Evolutionary conservation across 1,284 basidiomycete species (phyloP).

Genomic region (Pseudozyma thailandica): DNA sequence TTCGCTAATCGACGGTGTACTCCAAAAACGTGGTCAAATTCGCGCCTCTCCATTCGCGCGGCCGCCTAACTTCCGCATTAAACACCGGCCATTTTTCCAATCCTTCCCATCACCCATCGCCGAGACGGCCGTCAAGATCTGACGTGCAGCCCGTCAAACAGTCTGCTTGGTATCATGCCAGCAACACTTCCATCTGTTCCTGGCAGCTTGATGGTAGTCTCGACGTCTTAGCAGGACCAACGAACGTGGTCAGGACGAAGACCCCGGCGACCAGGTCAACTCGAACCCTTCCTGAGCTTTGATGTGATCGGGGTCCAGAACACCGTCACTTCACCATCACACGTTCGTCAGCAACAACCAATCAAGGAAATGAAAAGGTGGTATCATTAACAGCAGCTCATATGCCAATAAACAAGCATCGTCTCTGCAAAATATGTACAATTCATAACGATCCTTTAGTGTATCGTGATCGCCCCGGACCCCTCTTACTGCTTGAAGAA

Average conservation of each 20-base stretch:
- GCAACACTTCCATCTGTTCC: too few relatives aligned
- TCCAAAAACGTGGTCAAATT: conserved; percentile 8
- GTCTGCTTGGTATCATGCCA: too few relatives aligned
- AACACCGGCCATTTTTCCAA: conserved; percentile 4
- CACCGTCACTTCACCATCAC: too few relatives aligned
- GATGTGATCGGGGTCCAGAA: too few relatives aligned
- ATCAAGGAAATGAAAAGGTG: not conserved
- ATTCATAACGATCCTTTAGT: conserved; percentile 4
- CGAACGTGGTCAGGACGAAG: too few relatives aligned
- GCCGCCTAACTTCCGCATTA: conserved; percentile 2
- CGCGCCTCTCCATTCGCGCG: conserved; percentile 12
- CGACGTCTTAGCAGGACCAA: too few relatives aligned
- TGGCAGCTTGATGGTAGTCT: too few relatives aligned
- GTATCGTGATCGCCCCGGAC: not conserved
- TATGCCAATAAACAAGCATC: not conserved
- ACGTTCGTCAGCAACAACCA: too few relatives aligned
- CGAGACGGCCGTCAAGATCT: too few relatives aligned
- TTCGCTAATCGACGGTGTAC: not conserved
- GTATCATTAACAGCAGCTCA: not conserved
- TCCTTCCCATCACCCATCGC: not conserved
- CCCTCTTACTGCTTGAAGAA: conserved; percentile 53
- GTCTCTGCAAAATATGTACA: not conserved
- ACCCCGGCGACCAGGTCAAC: too few relatives aligned
- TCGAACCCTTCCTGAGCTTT: too few relatives aligned
- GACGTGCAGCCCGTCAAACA: too few relatives aligned